phyloP scores from a whole-genome alignment of 73 alveolate genomes.

The Stentor coeruleus region DNA sequence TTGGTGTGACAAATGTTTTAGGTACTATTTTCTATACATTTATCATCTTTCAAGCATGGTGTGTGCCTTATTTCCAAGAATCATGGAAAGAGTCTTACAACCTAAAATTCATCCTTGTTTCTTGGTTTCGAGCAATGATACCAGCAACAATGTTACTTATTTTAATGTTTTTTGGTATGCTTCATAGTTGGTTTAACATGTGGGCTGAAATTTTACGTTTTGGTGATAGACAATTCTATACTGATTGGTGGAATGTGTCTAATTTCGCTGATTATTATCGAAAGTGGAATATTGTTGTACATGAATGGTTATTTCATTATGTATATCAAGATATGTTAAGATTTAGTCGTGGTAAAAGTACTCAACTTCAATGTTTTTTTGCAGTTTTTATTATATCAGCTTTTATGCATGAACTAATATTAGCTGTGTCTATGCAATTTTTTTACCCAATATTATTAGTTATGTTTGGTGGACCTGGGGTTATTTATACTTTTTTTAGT shows the following conservation, averaged over 20 bases:
- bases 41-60: slow-evolving; percentile 51
- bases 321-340: slow-evolving; percentile 66
- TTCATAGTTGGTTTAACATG: slow-evolving; percentile 69
- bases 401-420: slow-evolving; percentile 73
- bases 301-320: slow-evolving; percentile 76
- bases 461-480: slow-evolving; percentile 90
- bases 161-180: slow-evolving; percentile 64
- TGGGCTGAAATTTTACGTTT: slow-evolving; percentile 71
- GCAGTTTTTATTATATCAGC: slow-evolving; percentile 73
- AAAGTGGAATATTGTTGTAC: slow-evolving; percentile 84
- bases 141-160: slow-evolving; percentile 68
- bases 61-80: slow-evolving; percentile 32
- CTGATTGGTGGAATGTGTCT: slow-evolving; percentile 64
- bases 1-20: slow-evolving; percentile 42
- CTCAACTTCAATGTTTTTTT: slow-evolving; percentile 37
- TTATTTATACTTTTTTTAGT: slow-evolving; percentile 41
- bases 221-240: slow-evolving; percentile 83
- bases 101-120: not conserved
- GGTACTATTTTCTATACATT: slow-evolving; percentile 49
- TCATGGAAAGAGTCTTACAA: slow-evolving; percentile 2
- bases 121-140: slow-evolving; percentile 47
- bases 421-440: slow-evolving; percentile 70
- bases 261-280: slow-evolving; percentile 53
- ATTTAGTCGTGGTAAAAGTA: slow-evolving; percentile 56
- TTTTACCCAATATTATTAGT: slow-evolving; percentile 76